Evolutionary conservation across 2,329 filamentous ascomycete genomes (phyloP).

Genomic region (Cladosporium austrohemisphaericum): DNA sequence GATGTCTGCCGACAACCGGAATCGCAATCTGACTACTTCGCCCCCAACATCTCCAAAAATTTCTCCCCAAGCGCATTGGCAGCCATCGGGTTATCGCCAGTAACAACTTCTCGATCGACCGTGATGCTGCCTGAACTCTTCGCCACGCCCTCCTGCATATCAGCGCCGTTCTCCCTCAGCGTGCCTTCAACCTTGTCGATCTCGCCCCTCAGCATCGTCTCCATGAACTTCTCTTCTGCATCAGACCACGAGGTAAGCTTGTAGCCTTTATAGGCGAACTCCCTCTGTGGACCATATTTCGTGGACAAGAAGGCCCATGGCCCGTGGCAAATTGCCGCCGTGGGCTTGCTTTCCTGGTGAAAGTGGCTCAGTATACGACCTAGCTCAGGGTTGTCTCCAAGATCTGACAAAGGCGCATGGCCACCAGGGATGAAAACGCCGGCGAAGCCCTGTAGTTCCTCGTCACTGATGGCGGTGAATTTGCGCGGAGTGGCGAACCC

Average conservation of each 20-base stretch:
- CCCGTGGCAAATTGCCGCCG: slow-evolving; percentile 46
- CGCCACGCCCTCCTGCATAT: slow-evolving; percentile 42
- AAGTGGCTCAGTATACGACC: slow-evolving; percentile 43
- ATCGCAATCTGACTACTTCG: too few relatives aligned
- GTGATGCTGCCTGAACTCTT: slow-evolving; percentile 42
- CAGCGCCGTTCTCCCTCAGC: slow-evolving; percentile 39
- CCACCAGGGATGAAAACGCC: slow-evolving; percentile 47
- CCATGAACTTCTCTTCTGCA: slow-evolving; percentile 45
- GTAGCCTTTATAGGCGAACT: slow-evolving; percentile 46
- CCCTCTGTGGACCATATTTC: slow-evolving; percentile 31
- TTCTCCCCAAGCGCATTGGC: neutral
- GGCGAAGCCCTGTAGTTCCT: slow-evolving; percentile 37
- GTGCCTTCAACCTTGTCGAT: slow-evolving; percentile 41
- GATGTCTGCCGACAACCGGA: too few relatives aligned
- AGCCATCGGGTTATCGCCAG: slow-evolving; percentile 2
- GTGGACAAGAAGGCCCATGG: slow-evolving; percentile 45
- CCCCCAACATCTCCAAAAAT: slow-evolving; percentile 2
- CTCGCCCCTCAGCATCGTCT: slow-evolving; percentile 42
- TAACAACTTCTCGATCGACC: slow-evolving; percentile 37
- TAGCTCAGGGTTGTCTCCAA: slow-evolving; percentile 41
- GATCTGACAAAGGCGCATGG: slow-evolving; percentile 43
- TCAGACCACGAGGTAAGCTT: slow-evolving; percentile 46
- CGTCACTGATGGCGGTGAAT: slow-evolving; percentile 39
- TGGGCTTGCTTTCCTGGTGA: slow-evolving; percentile 40
- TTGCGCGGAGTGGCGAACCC: slow-evolving; percentile 39